Percentiles rank a stretch among this genome's conserved stretches.
Conservation (phyloP, 768 basidiomycete genomes). For the Auricularia sp. region DNA sequence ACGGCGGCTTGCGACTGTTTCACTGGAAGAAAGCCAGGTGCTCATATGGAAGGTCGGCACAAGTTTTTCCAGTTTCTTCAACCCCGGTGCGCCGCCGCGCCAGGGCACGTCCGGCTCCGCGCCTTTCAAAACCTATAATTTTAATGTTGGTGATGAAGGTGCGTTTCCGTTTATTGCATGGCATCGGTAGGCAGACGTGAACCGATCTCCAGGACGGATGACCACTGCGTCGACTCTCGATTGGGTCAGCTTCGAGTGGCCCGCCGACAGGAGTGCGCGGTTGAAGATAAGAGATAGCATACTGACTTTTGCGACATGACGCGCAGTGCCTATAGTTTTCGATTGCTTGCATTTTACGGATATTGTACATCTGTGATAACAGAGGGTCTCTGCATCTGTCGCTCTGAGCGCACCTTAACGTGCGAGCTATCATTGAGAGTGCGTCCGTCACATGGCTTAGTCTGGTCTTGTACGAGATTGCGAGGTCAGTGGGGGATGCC, state of each 20-base stretch:
- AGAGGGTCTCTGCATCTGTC: no score
- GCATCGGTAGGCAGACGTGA: background rate
- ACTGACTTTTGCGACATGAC: conserved; percentile 75
- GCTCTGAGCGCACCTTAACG: background rate
- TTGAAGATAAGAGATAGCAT: conserved; percentile 73
- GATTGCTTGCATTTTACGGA: background rate
- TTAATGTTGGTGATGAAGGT: conserved; percentile 82
- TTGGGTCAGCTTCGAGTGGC: conserved; percentile 75
- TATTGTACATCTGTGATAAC: background rate
- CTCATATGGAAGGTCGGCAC: conserved; percentile 95
- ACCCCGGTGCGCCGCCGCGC: conserved; percentile 81
- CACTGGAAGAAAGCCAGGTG: conserved; percentile 72
- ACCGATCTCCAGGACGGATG: conserved; percentile 34
- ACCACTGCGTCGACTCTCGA: conserved; percentile 56
- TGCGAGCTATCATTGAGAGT: background rate
- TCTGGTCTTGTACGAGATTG: background rate
- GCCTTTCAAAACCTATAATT: conserved; percentile 81
- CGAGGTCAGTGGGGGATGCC: background rate
- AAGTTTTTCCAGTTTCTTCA: conserved; percentile 82
- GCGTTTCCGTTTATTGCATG: conserved; percentile 15
- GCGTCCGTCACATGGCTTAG: background rate
- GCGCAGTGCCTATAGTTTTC: background rate
- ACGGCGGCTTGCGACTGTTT: conserved; percentile 75
- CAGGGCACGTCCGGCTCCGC: conserved; percentile 75
- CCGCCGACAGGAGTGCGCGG: conserved; percentile 69